A percentile compares a stretch with the other conserved stretches of the same genome.
These are phyloP conservation scores for Podaxis sp. DNA, from an alignment of 768 basidiomycete genomes.

Conservation along the genomic window DNA sequence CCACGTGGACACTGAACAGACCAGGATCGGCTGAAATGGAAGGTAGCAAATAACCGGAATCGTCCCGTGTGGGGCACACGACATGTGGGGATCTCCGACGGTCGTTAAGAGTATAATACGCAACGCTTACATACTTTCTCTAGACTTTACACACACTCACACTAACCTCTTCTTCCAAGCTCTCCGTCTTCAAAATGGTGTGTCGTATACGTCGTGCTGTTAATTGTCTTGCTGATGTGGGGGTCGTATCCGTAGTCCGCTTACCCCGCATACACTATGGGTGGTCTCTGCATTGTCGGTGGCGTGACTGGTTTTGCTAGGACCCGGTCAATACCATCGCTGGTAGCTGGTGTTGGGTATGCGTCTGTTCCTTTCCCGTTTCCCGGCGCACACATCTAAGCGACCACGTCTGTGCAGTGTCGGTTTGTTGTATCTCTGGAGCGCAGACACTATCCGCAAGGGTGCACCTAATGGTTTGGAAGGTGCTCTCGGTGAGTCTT, in stretches of 20 bases:
- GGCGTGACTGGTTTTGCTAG: slow-evolving; percentile 70
- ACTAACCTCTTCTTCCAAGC: not conserved
- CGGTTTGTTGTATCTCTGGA: slow-evolving; percentile 76
- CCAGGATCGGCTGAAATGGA: not conserved
- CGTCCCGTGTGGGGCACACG: not conserved
- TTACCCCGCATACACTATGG: slow-evolving; percentile 77
- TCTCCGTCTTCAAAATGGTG: slow-evolving; percentile 1
- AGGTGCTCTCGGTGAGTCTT: slow-evolving; percentile 65
- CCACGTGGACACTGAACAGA: not conserved
- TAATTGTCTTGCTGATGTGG: not conserved
- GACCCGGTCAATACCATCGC: slow-evolving; percentile 76
- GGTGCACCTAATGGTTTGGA: slow-evolving; percentile 75
- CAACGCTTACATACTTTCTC: not conserved
- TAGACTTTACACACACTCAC: not conserved
- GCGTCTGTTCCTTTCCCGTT: slow-evolving; percentile 19
- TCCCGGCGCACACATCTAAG: not conserved
- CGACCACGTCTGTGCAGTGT: slow-evolving; percentile 45
- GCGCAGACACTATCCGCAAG: slow-evolving; percentile 72
- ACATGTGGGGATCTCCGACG: slow-evolving; percentile 8
- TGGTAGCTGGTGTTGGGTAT: slow-evolving; percentile 80
- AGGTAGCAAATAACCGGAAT: not conserved
- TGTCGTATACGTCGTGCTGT: not conserved
- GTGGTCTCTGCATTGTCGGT: slow-evolving; percentile 72
- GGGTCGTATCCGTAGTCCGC: slow-evolving; percentile 54
- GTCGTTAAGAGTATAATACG: not conserved